Base-by-base conservation (phyloP, 2,329 filamentous ascomycete genomes). In the Calcarisporium arbuscula region DNA sequence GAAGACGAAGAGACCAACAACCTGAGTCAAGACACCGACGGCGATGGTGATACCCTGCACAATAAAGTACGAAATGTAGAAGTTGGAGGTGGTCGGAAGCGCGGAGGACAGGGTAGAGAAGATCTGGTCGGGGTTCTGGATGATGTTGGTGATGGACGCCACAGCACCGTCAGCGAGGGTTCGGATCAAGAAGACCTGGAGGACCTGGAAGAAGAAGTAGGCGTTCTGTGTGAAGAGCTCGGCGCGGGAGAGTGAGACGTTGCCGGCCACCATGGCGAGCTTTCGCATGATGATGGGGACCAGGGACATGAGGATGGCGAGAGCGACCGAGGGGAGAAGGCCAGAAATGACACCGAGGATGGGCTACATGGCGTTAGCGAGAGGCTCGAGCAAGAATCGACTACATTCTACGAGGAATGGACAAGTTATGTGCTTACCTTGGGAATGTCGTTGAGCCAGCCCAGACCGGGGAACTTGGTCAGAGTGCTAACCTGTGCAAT, bases 121-220 rank as follows among this genome's bases (percentile, higher is more conserved):
- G 17, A 80, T 74, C 2, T 60, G 59, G 6, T 60, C 53, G 1
- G 88, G 87, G 5, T 85, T 48, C 0, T 77, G 25, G 15, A 76
- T 68, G 34, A 94, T 80, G 28, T 78, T 50, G 11, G 72, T 62
- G 10, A 79, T 71, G 1, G 85, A 77, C 6, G 80, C 72, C 6
- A 85, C 75, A 8, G 88, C 88, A 3, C 86, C 80, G 23, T 87
- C 88, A 6, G 85, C 72, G 14, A 96, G 46, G 0, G 90, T 95
- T 6, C 85, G 80, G 25, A 96, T 78, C 33, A 96, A 64, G 66
- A 96, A 96, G 22, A 95, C 85, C 57, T 96, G 89, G n/a, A 95
- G 68, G 28, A 96, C 76, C 59, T 92, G 85, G 67, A 94, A 94
- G 41, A 74, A 75, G 51, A 95, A 98, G 69, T 94, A 96, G 50